Evolutionary conservation across 192 early-diverging fungal genomes (phyloP).

Genomic region (Coemansia sp.): DNA sequence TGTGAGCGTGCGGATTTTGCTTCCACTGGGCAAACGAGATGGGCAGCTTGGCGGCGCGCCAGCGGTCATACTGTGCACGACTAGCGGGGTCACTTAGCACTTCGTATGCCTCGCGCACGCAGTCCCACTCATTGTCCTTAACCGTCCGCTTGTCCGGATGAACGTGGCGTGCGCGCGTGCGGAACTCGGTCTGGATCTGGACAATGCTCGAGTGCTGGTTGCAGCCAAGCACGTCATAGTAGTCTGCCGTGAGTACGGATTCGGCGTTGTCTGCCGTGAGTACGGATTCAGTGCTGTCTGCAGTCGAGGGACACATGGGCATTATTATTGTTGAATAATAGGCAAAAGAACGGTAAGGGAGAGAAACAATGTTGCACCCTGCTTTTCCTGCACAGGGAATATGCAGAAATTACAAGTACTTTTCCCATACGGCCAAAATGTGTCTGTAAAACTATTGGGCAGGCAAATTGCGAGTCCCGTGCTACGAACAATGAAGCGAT

Average conservation of each 20-base stretch:
- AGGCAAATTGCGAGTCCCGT: too few species aligned
- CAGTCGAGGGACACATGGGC: not conserved
- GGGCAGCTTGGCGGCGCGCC: constrained; percentile 22
- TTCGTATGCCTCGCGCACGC: constrained; percentile 30
- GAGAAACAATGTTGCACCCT: too few species aligned
- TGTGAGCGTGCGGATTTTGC: constrained; percentile 11
- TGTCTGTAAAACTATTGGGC: too few species aligned
- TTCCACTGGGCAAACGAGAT: constrained; percentile 32
- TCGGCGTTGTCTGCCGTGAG: not conserved
- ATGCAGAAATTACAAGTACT: too few species aligned
- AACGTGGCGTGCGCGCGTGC: constrained; percentile 10
- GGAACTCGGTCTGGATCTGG: constrained; percentile 36
- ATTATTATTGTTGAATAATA: not conserved
- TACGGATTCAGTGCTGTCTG: too few species aligned
- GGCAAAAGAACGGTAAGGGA: too few species aligned
- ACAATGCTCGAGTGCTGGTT: constrained; percentile 14
- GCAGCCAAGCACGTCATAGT: constrained; percentile 38
- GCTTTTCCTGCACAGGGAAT: too few species aligned
- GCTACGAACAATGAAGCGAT: too few species aligned
- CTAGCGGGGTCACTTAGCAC: constrained; percentile 17
- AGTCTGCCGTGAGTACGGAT: constrained; percentile 13
- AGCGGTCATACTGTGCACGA: constrained; percentile 46
- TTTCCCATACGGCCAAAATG: too few species aligned
- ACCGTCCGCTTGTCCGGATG: constrained; percentile 27
- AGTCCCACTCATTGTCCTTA: constrained; percentile 12